These are phyloP conservation scores for Epichloe amarillans DNA, from an alignment of 2,329 filamentous ascomycete species.

Conservation along the genomic window DNA sequence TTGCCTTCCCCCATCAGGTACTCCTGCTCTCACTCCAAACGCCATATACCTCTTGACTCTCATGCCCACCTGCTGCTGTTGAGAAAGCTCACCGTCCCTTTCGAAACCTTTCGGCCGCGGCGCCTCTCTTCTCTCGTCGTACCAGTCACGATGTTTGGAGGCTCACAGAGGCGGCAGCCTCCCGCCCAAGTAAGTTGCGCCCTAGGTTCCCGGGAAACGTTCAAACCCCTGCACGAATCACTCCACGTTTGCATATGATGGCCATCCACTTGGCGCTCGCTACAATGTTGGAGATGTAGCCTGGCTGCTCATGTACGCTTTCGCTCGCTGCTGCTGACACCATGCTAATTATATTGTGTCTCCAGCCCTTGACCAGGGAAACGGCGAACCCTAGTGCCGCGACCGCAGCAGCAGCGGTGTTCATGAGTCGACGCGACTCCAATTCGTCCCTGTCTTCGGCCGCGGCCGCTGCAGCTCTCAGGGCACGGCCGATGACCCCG, in stretches of 20 bases:
- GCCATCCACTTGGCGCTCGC: neutral
- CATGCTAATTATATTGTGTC: neutral
- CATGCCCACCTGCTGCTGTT: constrained; percentile 8
- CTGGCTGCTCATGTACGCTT: neutral
- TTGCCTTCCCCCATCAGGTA: neutral
- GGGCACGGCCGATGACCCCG: constrained; percentile 63
- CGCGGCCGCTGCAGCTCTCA: constrained; percentile 74
- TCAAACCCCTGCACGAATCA: neutral
- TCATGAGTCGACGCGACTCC: constrained; percentile 49
- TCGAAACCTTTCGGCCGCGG: neutral
- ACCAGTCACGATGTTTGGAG: constrained; percentile 31
- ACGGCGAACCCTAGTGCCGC: constrained; percentile 62
- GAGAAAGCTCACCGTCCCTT: constrained; percentile 5
- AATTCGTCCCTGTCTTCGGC: constrained; percentile 63
- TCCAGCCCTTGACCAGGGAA: constrained; percentile 47
- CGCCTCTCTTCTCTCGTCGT: neutral
- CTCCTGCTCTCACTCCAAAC: neutral
- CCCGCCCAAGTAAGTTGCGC: constrained; percentile 31
- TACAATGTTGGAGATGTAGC: neutral
- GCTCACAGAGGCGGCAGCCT: constrained; percentile 35
- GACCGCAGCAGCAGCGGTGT: constrained; percentile 70
- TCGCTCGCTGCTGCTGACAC: neutral
- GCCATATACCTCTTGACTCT: constrained; percentile 3
- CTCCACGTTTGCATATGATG: neutral
- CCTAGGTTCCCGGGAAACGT: neutral